Evolutionary conservation across 345 rosid species (phyloP).

Genomic region (Populus euphratica): DNA sequence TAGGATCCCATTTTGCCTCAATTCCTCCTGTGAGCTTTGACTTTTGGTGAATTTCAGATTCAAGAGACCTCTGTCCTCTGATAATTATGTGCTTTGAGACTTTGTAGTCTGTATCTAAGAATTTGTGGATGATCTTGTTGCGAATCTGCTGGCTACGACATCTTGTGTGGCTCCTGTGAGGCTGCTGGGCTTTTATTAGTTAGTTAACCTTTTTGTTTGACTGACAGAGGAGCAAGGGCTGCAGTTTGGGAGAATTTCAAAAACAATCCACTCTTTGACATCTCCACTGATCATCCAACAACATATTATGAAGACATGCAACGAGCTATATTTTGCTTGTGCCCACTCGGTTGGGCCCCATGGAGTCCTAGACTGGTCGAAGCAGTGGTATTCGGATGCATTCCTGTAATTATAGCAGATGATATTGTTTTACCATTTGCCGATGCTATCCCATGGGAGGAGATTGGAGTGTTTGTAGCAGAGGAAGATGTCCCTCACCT

Average conservation of each 20-base stretch:
- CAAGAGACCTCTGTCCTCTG: not conserved
- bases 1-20: not conserved
- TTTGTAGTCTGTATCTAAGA: not conserved
- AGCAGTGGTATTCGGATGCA: constrained; percentile 98
- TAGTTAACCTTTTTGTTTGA: constrained; percentile 12
- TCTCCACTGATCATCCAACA: constrained; percentile 90
- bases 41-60: not conserved
- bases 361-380: constrained; percentile 98
- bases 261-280: constrained; percentile 87
- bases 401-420: constrained; percentile 94
- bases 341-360: constrained; percentile 98
- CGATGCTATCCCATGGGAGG: constrained; percentile 99
- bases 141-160: not conserved
- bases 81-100: not conserved
- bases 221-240: constrained; percentile 87
- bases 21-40: not conserved
- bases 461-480: constrained; percentile 82
- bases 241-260: constrained; percentile 99
- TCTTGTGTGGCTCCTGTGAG: not conserved
- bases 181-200: not conserved
- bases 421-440: constrained; percentile 91
- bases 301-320: constrained; percentile 99
- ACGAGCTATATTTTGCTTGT: constrained; percentile 81
- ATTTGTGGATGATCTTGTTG: not conserved
- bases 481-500: constrained; percentile 80